Percentiles rank a stretch among this genome's conserved stretches.
These are phyloP conservation scores for Wickerhamiella lipophila DNA, from an alignment of 805 yeast species.

Conservation along the genomic window DNA sequence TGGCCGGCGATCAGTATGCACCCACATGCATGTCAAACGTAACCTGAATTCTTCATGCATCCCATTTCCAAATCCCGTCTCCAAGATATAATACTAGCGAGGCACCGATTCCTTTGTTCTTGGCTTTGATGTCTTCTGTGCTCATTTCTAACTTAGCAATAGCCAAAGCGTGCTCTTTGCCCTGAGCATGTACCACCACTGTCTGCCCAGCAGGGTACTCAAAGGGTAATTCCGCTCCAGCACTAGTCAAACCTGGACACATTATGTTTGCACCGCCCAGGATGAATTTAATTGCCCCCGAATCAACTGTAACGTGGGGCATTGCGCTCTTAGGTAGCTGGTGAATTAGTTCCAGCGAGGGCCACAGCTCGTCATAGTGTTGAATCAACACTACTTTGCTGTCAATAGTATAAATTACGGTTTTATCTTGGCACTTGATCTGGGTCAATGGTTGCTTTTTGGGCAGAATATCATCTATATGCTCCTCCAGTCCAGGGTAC, in stretches of 20 bases:
- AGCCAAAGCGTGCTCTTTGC: slow-evolving; percentile 82
- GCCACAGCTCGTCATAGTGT: slow-evolving; percentile 67
- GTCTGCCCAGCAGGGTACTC: slow-evolving; percentile 54
- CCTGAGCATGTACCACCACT: slow-evolving; percentile 81
- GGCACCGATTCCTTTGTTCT: slow-evolving; percentile 81
- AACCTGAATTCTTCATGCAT: background rate
- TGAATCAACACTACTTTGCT: slow-evolving; percentile 66
- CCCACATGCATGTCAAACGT: background rate
- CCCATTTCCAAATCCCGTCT: slow-evolving; percentile 48
- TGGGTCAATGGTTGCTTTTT: slow-evolving; percentile 72
- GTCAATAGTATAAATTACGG: slow-evolving; percentile 63
- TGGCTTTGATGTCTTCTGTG: slow-evolving; percentile 70
- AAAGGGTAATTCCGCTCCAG: slow-evolving; percentile 74
- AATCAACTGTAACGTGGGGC: slow-evolving; percentile 79
- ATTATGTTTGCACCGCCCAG: slow-evolving; percentile 92
- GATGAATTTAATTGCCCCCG: slow-evolving; percentile 93
- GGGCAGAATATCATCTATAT: slow-evolving; percentile 72
- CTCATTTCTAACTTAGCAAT: slow-evolving; percentile 81
- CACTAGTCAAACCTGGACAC: slow-evolving; percentile 87
- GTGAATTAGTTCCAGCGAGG: slow-evolving; percentile 41
- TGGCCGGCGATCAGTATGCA: background rate
- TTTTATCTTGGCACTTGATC: slow-evolving; percentile 80
- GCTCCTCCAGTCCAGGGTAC: slow-evolving; percentile 62
- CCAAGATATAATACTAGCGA: slow-evolving; percentile 75
- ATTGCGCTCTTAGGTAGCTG: slow-evolving; percentile 52